A percentile compares a stretch with the other conserved stretches of the same genome.
phyloP scores from a whole-genome alignment of 768 basidiomycete species.

The Lactarius hengduanensis region DNA sequence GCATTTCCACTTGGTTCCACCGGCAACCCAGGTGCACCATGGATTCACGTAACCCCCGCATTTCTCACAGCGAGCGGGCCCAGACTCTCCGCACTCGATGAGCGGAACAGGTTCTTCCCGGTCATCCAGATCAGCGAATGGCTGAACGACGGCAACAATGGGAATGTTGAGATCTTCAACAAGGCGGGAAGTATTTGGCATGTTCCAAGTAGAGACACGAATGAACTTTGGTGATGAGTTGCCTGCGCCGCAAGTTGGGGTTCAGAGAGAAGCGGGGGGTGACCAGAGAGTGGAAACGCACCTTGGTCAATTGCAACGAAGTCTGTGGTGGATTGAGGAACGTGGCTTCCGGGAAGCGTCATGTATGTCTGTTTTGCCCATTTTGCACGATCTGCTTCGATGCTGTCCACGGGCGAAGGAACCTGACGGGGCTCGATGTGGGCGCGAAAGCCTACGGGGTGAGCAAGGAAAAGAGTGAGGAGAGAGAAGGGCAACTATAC shows the following conservation, averaged over 20 bases:
- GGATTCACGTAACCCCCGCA: slow-evolving; percentile 94
- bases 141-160: slow-evolving; percentile 81
- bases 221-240: slow-evolving; percentile 92
- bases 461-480: neutral
- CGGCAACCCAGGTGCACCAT: slow-evolving; percentile 83
- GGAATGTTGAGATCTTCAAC: slow-evolving; percentile 83
- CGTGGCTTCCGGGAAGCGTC: slow-evolving; percentile 59
- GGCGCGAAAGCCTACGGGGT: slow-evolving; percentile 61
- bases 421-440: slow-evolving; percentile 87
- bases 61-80: slow-evolving; percentile 79
- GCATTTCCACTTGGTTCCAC: slow-evolving; percentile 86
- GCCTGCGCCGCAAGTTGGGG: slow-evolving; percentile 41
- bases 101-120: slow-evolving; percentile 79
- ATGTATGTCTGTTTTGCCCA: slow-evolving; percentile 73
- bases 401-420: slow-evolving; percentile 83
- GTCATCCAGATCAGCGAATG: slow-evolving; percentile 79
- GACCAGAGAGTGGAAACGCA: slow-evolving; percentile 29
- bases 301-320: slow-evolving; percentile 92
- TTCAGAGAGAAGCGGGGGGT: slow-evolving; percentile 3
- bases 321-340: slow-evolving; percentile 84
- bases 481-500: neutral
- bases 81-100: slow-evolving; percentile 65
- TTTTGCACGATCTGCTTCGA: slow-evolving; percentile 74
- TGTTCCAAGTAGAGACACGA: slow-evolving; percentile 84
- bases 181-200: slow-evolving; percentile 78